Percentiles rank a stretch among this genome's conserved stretches.
Evolutionary conservation across 805 yeast species (phyloP).

Genomic region (Millerozyma acaciae): DNA sequence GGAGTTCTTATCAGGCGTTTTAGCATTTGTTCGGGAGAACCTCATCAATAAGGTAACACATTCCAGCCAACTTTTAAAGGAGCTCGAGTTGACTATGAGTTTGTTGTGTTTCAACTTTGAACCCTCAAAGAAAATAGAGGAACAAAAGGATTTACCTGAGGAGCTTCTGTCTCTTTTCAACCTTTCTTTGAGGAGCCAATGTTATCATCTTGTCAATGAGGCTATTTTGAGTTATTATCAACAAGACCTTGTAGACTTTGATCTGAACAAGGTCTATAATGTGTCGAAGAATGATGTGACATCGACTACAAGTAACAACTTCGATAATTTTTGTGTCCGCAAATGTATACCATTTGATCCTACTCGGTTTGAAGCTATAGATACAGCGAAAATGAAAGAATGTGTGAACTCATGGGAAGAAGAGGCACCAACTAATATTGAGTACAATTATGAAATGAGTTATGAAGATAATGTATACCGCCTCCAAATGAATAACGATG

Average conservation of each 20-base stretch:
- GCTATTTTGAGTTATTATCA: constrained; percentile 44
- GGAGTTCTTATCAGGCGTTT: constrained; percentile 49
- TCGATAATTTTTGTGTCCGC: constrained; percentile 2
- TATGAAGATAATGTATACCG: constrained; percentile 6
- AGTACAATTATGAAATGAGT: constrained; percentile 7
- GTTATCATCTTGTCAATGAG: constrained; percentile 68
- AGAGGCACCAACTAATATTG: constrained; percentile 7
- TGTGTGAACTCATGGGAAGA: constrained; percentile 2
- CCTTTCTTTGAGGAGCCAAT: constrained; percentile 55
- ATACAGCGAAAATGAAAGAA: constrained; percentile 2
- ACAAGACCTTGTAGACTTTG: constrained; percentile 6
- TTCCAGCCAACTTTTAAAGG: constrained; percentile 57
- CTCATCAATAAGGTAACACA: constrained; percentile 59
- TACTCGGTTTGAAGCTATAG: constrained; percentile 8
- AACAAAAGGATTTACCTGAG: constrained; percentile 46
- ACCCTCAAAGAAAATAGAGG: constrained; percentile 26
- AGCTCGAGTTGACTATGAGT: constrained; percentile 82
- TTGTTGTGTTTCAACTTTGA: constrained; percentile 53
- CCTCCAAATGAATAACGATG: neutral
- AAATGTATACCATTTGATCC: constrained; percentile 19
- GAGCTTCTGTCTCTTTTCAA: constrained; percentile 56
- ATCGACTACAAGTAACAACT: constrained; percentile 5
- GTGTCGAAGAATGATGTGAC: constrained; percentile 5
- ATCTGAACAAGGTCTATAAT: constrained; percentile 5
- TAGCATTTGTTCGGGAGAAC: constrained; percentile 58